Conservation (phyloP, 1,139 yeast species). For the Pichia sp. region DNA sequence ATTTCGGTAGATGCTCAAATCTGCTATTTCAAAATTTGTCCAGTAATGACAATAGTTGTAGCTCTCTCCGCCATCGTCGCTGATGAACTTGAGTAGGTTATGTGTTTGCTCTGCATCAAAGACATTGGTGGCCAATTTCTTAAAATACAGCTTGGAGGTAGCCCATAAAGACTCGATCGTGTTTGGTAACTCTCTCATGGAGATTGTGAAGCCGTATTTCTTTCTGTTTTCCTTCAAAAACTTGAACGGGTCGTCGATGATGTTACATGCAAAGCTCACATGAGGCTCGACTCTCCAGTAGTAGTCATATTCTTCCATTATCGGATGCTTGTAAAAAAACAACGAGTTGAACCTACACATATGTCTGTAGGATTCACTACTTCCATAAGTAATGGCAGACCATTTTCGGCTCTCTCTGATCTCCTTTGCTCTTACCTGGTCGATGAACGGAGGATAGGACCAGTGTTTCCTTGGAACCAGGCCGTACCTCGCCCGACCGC, state of each 20-base stretch:
- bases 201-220: conserved; percentile 52
- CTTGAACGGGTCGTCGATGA: conserved; percentile 49
- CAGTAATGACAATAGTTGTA: conserved; percentile 60
- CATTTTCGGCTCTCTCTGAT: conserved; percentile 44
- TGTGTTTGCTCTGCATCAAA: conserved; percentile 30
- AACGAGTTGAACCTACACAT: conserved; percentile 62
- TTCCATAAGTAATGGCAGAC: conserved; percentile 47
- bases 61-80: conserved; percentile 45
- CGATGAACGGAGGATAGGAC: conserved; percentile 68
- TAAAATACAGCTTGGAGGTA: conserved; percentile 40
- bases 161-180: conserved; percentile 52
- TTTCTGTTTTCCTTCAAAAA: conserved; percentile 47
- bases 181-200: conserved; percentile 47
- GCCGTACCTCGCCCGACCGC: conserved; percentile 63
- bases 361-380: conserved; percentile 53
- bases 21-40: conserved; percentile 59
- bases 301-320: conserved; percentile 34
- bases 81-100: conserved; percentile 52
- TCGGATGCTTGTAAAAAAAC: conserved; percentile 44
- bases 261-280: conserved; percentile 49
- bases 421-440: conserved; percentile 50
- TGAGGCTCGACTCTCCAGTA: conserved; percentile 64
- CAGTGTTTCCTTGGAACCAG: conserved; percentile 61
- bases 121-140: conserved; percentile 30
- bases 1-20: conserved; percentile 48